Percentiles rank a stretch among this genome's conserved stretches.
Conservation (phyloP, 495 filamentous ascomycete genomes). For the Aspergillus sparsus region DNA sequence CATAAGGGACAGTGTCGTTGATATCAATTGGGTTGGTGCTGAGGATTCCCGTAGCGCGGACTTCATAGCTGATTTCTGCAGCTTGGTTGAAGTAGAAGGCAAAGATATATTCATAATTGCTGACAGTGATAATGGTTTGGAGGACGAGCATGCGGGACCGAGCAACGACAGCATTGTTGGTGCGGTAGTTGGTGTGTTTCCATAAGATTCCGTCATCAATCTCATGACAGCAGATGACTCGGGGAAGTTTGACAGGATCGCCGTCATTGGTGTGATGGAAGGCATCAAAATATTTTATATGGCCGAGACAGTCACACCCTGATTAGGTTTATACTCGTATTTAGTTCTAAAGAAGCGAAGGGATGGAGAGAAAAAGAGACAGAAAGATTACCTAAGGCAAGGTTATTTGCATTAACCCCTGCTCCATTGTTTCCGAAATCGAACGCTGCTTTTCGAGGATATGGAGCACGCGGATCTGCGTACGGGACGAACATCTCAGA, state of each 20-base stretch:
- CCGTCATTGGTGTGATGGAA: constrained; percentile 55
- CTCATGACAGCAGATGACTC: constrained; percentile 67
- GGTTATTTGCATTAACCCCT: constrained; percentile 67
- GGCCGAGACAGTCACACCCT: constrained; percentile 66
- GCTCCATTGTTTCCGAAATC: constrained; percentile 69
- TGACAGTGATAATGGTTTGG: constrained; percentile 76
- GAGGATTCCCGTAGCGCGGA: constrained; percentile 83
- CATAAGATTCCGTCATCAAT: constrained; percentile 66
- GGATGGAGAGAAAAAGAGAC: background rate
- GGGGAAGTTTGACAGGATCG: constrained; percentile 51
- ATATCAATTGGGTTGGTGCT: constrained; percentile 73
- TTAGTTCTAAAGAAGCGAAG: background rate
- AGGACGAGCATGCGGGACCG: constrained; percentile 59
- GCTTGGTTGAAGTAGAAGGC: constrained; percentile 83
- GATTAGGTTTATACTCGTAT: background rate
- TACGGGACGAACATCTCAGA: constrained; percentile 77
- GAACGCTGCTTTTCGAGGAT: constrained; percentile 66
- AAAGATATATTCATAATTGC: constrained; percentile 87
- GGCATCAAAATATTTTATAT: constrained; percentile 63
- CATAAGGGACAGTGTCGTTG: constrained; percentile 59
- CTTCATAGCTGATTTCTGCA: constrained; percentile 75
- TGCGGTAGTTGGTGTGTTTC: constrained; percentile 72
- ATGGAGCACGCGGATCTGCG: constrained; percentile 63
- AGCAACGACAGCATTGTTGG: constrained; percentile 55
- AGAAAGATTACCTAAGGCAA: constrained; percentile 29